A percentile compares a stretch with the other conserved stretches of the same genome.
phyloP scores from a whole-genome alignment of 1,284 basidiomycete species.

The Tilletia setariae region DNA sequence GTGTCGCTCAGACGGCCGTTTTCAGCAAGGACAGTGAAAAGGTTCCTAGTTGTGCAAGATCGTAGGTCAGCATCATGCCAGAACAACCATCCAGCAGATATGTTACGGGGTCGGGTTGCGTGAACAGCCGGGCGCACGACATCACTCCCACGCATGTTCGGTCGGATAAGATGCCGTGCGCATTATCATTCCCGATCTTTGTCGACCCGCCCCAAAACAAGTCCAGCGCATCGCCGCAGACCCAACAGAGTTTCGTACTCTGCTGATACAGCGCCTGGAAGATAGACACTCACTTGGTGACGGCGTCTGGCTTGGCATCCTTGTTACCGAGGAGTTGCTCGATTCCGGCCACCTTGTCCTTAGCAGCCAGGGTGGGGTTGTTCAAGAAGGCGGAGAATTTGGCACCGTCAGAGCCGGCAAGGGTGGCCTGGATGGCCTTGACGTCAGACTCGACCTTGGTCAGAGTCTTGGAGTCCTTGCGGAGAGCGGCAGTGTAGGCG shows the following conservation, averaged over 20 bases:
- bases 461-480: slow-evolving; percentile 61
- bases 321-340: slow-evolving; percentile 62
- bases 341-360: slow-evolving; percentile 72
- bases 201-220: too few species aligned
- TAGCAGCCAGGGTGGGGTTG: slow-evolving; percentile 82
- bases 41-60: slow-evolving; percentile 60
- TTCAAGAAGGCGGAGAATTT: slow-evolving; percentile 70
- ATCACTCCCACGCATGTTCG: too few species aligned
- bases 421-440: slow-evolving; percentile 54
- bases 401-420: slow-evolving; percentile 54
- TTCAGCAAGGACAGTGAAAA: slow-evolving; percentile 84
- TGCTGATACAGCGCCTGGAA: too few species aligned
- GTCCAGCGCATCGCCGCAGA: too few species aligned
- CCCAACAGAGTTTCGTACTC: too few species aligned
- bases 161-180: too few species aligned
- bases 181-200: too few species aligned
- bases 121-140: too few species aligned
- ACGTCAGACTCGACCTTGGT: slow-evolving; percentile 65
- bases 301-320: slow-evolving; percentile 43
- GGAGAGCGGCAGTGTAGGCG: slow-evolving; percentile 83
- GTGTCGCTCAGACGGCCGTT: slow-evolving; percentile 87
- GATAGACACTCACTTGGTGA: slow-evolving; percentile 43
- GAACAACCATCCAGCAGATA: too few species aligned
- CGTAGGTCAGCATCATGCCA: neutral
- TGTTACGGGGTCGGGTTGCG: too few species aligned